A percentile compares a stretch with the other conserved stretches of the same genome.
Evolutionary conservation across 2,329 filamentous ascomycete genomes (phyloP).

Genomic region (Boeremia exigua): DNA sequence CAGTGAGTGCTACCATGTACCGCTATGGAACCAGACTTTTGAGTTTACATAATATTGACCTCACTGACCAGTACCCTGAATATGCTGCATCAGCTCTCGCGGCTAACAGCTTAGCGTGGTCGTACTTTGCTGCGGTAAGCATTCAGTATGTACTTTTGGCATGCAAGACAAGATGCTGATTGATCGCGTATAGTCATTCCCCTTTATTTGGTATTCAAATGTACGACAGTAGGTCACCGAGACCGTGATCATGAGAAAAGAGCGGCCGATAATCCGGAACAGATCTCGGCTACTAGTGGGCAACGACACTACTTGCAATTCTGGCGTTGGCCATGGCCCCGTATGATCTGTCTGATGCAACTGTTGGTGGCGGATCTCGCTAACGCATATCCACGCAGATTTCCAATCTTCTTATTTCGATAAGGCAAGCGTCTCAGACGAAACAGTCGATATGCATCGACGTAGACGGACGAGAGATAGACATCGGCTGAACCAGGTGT

Average conservation of each 20-base stretch:
- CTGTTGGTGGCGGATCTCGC: background rate
- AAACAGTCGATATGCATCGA: background rate
- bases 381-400: background rate
- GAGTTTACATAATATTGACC: slow-evolving; percentile 28
- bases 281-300: slow-evolving; percentile 59
- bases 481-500: background rate
- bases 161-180: too few relatives aligned
- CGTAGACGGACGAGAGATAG: background rate
- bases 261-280: slow-evolving; percentile 53
- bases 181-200: too few relatives aligned
- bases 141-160: too few relatives aligned
- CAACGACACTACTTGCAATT: slow-evolving; percentile 52
- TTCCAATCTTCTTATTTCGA: background rate
- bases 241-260: slow-evolving; percentile 40
- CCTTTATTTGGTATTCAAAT: slow-evolving; percentile 59
- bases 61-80: slow-evolving; percentile 52
- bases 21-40: slow-evolving; percentile 31
- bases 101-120: slow-evolving; percentile 58
- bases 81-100: slow-evolving; percentile 59
- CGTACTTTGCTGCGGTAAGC: slow-evolving; percentile 56
- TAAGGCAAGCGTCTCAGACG: background rate
- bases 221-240: slow-evolving; percentile 57
- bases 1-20: slow-evolving; percentile 48
- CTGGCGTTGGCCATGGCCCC: background rate
- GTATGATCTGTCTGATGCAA: background rate